Base-by-base conservation (phyloP, 2,329 filamentous ascomycete genomes). In the Colletotrichum musicola region DNA sequence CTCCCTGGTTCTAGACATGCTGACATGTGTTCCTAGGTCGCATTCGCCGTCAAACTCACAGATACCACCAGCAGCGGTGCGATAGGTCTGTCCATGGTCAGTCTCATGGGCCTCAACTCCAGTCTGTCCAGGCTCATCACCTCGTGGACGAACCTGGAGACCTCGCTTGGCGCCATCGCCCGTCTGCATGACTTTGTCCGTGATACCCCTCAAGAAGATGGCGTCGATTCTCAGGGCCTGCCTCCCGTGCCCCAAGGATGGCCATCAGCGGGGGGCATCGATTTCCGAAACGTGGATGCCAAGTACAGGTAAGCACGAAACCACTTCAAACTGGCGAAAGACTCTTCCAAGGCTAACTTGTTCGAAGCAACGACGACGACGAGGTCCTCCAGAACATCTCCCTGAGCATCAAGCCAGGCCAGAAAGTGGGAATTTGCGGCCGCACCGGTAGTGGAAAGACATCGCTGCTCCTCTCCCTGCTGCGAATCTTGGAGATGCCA, bases 401-500 rank as follows among this genome's bases (percentile, higher is more conserved):
- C 4, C 56, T 80, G 7, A 72, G 67, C 12, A 73, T 80, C 56
- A 44, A 68, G 14, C 69, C 77, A 0, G 77, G 78, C 10, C 73
- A 77, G 57, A 79, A 78, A 58, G 72, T 81, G 12, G 79, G 74
- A 6, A 72, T 81, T 7, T 78, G 77, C 53, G 79, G 80, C 3
- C 72, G 79, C 1, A 79, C 78, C 0, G 79, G 77, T 61, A 72
- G 72, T 44, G 73, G 74, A 7, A 75, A 74, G 35, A 72, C 68
- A 14, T 73, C 73, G 4, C 49, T 74, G 1, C 44, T 75, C 22
- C 62, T 71, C 12, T 66, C 71, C 3, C 75, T 88, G 1, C 80
- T 87, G n/a, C 81, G 83, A 4, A 79, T 88, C 51, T 71, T 87
- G 1, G 84, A 87, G 18, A 72, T 81, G 1, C 77, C 77, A 1